Base-by-base conservation (phyloP, 495 filamentous ascomycete species). In the Hypoxylon trugodes region DNA sequence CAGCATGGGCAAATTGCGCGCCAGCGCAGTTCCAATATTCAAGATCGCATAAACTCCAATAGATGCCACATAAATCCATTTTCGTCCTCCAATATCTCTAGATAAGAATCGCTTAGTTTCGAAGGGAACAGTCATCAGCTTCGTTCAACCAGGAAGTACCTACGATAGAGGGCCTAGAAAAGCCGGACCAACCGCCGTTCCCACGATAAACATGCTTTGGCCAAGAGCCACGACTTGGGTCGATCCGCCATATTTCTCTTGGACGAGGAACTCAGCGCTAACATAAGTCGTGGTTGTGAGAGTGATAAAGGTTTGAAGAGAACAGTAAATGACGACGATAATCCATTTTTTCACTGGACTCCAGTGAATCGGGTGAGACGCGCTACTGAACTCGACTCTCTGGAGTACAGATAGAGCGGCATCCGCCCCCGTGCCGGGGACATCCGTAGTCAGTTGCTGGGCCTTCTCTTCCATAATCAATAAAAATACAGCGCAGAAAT, bases 41-140 rank as follows among this genome's bases (percentile, higher is more conserved):
- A 74, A 49, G 32, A 74, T 50, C 18, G 71, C 74, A 61, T 74
- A 77, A 10, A 54, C 16, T 3, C 64, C 54, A 19, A 74, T 73
- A 15, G 67, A 70, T 8, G 42, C 69, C 16, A 75, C 74, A 40
- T 77, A 77, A 22, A 74, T 61, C 74, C 74, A 77, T 63, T 77
- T 77, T 2, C 74, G 68, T 13, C 74, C 74, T 21, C 74, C 73
- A 35, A 77, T 67, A 38, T 77, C 74, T 45, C 70, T 73, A 59
- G 18, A 42, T 2, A 16, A 37, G 22, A 32, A 21, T 43, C 51
- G 9, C 45, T 67, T 38, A 67, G 64, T 28, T 41, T 47, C 12
- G 7, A n/a, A n/a, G 33, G 13, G 16, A 47, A 60, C 33, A 16
- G 4, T n/a, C 9, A 12, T 21, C 8, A 4, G 9, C 15, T 10